phyloP scores from a whole-genome alignment of 495 filamentous ascomycete species.

The Hyaloscypha hepaticicola region DNA sequence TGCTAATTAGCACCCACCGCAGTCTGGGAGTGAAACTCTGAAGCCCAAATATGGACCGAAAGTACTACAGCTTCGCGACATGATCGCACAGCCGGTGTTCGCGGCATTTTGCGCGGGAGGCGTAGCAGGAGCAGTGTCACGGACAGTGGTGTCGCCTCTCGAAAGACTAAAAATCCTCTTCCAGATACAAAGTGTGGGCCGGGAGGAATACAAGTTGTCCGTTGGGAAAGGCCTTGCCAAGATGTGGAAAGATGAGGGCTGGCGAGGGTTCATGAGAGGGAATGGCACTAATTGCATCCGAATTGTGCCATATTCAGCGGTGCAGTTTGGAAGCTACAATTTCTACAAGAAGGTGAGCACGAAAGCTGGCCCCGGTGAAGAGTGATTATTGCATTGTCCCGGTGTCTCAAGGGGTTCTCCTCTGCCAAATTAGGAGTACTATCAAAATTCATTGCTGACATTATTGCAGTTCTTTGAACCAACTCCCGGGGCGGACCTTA shows the following conservation, averaged over 20 bases:
- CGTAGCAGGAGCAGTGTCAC: constrained; percentile 92
- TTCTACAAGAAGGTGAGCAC: constrained; percentile 86
- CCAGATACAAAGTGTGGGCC: constrained; percentile 89
- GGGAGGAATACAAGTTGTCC: constrained; percentile 86
- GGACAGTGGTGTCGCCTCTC: constrained; percentile 93
- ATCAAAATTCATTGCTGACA: not conserved
- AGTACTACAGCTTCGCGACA: constrained; percentile 41
- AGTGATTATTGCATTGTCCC: not conserved
- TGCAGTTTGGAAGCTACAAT: constrained; percentile 97
- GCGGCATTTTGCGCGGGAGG: constrained; percentile 96
- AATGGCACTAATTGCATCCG: constrained; percentile 98
- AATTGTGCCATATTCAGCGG: constrained; percentile 95
- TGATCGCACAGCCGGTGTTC: constrained; percentile 72
- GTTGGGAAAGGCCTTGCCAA: constrained; percentile 85
- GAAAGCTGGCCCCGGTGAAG: not conserved
- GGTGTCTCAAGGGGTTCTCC: not conserved
- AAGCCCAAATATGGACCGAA: constrained; percentile 32
- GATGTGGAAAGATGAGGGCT: constrained; percentile 96
- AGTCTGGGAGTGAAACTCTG: constrained; percentile 25
- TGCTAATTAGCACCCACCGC: not conserved
- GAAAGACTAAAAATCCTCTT: constrained; percentile 97
- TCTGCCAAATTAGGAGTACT: not conserved
- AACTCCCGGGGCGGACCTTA: constrained; percentile 64
- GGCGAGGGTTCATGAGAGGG: constrained; percentile 92
- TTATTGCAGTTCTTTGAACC: constrained; percentile 70